Evolutionary conservation across 208 protist genomes (phyloP).

Genomic region (Trypanosoma grayi): DNA sequence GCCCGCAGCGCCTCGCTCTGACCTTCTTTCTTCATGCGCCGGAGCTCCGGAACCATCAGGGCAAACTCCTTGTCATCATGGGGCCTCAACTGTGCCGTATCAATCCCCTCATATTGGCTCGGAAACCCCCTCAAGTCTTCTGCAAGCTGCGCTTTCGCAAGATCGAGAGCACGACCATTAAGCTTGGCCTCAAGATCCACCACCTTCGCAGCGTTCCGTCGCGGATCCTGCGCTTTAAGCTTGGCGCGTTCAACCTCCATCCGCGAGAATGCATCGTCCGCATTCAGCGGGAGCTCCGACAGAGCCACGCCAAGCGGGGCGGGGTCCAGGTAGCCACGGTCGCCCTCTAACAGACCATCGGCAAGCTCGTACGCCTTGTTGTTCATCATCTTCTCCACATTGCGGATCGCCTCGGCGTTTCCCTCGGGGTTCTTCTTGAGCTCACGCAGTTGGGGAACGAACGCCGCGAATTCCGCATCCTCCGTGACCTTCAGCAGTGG

Average conservation of each 20-base stretch:
- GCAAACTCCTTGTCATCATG: slow-evolving; percentile 40
- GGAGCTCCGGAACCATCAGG: slow-evolving; percentile 12
- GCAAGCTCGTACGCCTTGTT: slow-evolving; percentile 69
- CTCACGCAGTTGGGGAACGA: slow-evolving; percentile 67
- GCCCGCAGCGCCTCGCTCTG: slow-evolving; percentile 16
- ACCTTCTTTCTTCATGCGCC: slow-evolving; percentile 19
- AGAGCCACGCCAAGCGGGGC: slow-evolving; percentile 41
- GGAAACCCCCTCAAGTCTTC: slow-evolving; percentile 46
- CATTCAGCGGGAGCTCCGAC: slow-evolving; percentile 36
- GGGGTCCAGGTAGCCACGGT: slow-evolving; percentile 56
- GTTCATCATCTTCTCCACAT: slow-evolving; percentile 75
- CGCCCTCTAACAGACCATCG: slow-evolving; percentile 51
- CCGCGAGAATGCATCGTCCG: slow-evolving; percentile 43
- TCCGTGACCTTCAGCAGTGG: slow-evolving; percentile 48
- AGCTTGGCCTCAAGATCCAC: slow-evolving; percentile 42
- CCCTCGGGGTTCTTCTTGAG: slow-evolving; percentile 52
- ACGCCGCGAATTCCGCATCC: slow-evolving; percentile 54
- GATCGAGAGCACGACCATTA: slow-evolving; percentile 55
- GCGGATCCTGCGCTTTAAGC: slow-evolving; percentile 48
- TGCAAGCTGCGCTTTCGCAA: slow-evolving; percentile 48
- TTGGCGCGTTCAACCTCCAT: slow-evolving; percentile 48
- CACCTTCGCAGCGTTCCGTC: slow-evolving; percentile 32
- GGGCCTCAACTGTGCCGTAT: slow-evolving; percentile 27
- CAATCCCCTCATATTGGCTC: slow-evolving; percentile 45
- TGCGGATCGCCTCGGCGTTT: slow-evolving; percentile 11